A percentile compares a stretch with the other conserved stretches of the same genome.
Evolutionary conservation across 257 asterid genomes (phyloP).

Genomic region (Ilex aquifolium): DNA sequence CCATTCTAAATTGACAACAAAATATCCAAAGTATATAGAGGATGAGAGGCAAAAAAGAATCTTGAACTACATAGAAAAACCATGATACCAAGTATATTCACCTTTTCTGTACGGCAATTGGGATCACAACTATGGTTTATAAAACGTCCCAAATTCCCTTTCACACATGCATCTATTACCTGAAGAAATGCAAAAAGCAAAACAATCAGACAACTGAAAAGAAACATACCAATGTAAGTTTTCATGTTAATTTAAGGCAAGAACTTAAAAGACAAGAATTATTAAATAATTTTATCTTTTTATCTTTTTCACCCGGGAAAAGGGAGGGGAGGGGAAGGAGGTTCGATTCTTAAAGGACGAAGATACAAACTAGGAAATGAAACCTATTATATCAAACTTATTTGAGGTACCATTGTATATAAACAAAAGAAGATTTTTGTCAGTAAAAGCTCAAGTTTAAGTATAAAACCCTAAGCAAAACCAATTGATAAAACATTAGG

Average conservation of each 20-base stretch:
- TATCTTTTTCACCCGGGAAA: background rate
- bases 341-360: background rate
- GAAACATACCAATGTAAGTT: background rate
- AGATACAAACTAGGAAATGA: background rate
- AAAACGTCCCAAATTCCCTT: conserved; percentile 91
- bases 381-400: background rate
- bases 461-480: too few relatives aligned
- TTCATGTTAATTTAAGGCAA: background rate
- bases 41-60: background rate
- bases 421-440: too few relatives aligned
- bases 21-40: too few relatives aligned
- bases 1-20: too few relatives aligned
- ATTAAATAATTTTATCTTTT: background rate
- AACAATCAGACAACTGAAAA: background rate
- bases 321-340: background rate
- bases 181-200: conserved; percentile 15
- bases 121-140: conserved; percentile 93
- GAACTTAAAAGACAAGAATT: background rate
- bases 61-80: conserved; percentile 3
- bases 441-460: too few relatives aligned
- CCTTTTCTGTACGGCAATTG: conserved; percentile 96
- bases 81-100: conserved; percentile 17
- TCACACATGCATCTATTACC: conserved; percentile 91
- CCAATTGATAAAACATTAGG: too few relatives aligned
- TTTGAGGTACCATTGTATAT: too few relatives aligned